phyloP scores from a whole-genome alignment of 192 early-diverging fungal genomes.

The Umbelopsis isabellina region DNA sequence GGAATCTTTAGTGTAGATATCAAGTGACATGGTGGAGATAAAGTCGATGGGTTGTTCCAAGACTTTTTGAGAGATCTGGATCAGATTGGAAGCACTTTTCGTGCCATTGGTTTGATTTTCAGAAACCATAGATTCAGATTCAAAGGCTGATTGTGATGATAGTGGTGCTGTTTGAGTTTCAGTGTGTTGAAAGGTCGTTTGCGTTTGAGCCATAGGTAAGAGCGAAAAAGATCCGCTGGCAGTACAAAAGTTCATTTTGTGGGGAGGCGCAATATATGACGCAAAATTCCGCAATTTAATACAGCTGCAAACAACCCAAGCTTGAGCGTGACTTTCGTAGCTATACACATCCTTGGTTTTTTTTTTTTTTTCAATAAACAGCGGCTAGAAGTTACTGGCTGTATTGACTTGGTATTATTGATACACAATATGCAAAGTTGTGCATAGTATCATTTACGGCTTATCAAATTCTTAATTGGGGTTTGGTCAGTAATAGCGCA shows the following conservation, averaged over 20 bases:
- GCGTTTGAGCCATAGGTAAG: neutral
- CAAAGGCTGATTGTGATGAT: neutral
- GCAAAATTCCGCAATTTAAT: constrained; percentile 13
- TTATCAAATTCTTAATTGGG: too few species aligned
- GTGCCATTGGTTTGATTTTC: neutral
- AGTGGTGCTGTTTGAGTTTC: neutral
- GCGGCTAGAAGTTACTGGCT: too few species aligned
- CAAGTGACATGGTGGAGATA: constrained; percentile 27
- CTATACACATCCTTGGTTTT: neutral
- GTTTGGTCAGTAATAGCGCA: too few species aligned
- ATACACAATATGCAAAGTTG: too few species aligned
- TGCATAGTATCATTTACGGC: too few species aligned
- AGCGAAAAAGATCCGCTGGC: neutral
- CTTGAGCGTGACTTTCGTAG: neutral
- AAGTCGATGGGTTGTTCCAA: constrained; percentile 40
- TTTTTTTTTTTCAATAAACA: too few species aligned
- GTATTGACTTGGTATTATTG: too few species aligned
- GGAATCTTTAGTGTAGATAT: constrained; percentile 43
- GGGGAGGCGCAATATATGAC: neutral
- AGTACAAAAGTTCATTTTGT: neutral
- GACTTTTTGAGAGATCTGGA: constrained; percentile 18
- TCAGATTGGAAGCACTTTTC: neutral
- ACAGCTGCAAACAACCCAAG: neutral
- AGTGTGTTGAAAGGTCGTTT: neutral
- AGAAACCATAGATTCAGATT: neutral